Evolutionary conservation across 164 flowering plant species (phyloP).

Genomic region (Stephania japonica): DNA sequence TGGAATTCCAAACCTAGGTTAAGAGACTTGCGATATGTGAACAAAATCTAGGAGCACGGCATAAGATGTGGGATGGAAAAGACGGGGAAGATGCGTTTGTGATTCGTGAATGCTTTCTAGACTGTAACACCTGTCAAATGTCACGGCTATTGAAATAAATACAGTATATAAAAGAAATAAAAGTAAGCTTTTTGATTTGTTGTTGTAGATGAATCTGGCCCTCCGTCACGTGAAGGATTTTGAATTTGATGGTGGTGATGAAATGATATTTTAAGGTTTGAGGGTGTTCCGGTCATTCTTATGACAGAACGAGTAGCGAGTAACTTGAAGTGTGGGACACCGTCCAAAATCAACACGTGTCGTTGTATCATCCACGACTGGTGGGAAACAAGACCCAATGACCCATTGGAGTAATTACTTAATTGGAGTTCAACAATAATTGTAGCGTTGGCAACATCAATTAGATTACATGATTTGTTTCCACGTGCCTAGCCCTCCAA

Average conservation of each 20-base stretch:
- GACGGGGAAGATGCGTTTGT: background rate
- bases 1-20: too few species aligned
- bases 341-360: background rate
- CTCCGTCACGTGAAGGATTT: background rate
- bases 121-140: background rate
- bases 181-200: background rate
- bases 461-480: background rate
- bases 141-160: constrained; percentile 1
- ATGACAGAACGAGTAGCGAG: too few species aligned
- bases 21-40: background rate
- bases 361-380: background rate
- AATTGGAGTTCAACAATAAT: background rate
- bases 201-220: background rate
- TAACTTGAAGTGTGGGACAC: background rate
- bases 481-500: background rate
- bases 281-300: background rate
- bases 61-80: background rate
- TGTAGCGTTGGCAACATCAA: background rate
- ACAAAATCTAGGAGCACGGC: background rate
- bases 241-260: background rate
- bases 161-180: background rate
- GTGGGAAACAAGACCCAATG: too few species aligned
- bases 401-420: background rate
- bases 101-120: background rate
- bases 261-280: background rate